Conservation (phyloP, 495 filamentous ascomycete species). For the Aspergillus olivimuriae region DNA sequence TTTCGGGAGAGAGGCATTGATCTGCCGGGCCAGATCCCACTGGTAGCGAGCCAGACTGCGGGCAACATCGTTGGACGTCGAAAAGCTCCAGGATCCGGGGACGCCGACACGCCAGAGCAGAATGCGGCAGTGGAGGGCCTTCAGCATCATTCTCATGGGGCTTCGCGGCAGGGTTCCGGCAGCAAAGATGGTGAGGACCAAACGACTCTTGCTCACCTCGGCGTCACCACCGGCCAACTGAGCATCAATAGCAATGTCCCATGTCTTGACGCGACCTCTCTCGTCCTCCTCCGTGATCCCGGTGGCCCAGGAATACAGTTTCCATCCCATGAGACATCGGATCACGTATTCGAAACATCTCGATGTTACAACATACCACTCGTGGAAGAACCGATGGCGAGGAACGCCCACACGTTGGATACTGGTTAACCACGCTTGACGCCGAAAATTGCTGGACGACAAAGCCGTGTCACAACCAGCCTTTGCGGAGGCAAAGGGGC, state of each 20-base stretch:
- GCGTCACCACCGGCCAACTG: slow-evolving; percentile 91
- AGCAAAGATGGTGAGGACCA: slow-evolving; percentile 82
- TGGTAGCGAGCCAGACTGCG: slow-evolving; percentile 63
- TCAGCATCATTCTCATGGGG: slow-evolving; percentile 81
- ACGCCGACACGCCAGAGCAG: slow-evolving; percentile 73
- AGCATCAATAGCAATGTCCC: slow-evolving; percentile 91
- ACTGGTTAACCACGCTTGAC: slow-evolving; percentile 89
- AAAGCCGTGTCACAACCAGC: slow-evolving; percentile 47
- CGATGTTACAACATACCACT: slow-evolving; percentile 70
- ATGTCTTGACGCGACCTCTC: slow-evolving; percentile 80
- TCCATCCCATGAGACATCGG: slow-evolving; percentile 70
- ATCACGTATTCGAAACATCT: slow-evolving; percentile 76
- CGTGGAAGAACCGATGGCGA: slow-evolving; percentile 74
- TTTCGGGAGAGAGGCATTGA: slow-evolving; percentile 54
- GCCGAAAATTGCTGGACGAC: slow-evolving; percentile 77
- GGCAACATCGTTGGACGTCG: slow-evolving; percentile 57
- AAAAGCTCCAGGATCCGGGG: slow-evolving; percentile 52
- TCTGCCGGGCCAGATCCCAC: slow-evolving; percentile 72
- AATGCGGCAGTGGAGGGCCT: slow-evolving; percentile 84
- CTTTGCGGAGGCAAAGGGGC: slow-evolving; percentile 29
- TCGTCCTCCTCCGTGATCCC: slow-evolving; percentile 83
- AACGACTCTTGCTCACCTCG: slow-evolving; percentile 79
- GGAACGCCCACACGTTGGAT: slow-evolving; percentile 95
- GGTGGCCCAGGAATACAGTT: slow-evolving; percentile 68
- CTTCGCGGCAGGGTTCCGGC: slow-evolving; percentile 82